These are phyloP conservation scores for Protomyces macrosporus DNA, from an alignment of 1,139 yeast genomes.

Conservation along the genomic window DNA sequence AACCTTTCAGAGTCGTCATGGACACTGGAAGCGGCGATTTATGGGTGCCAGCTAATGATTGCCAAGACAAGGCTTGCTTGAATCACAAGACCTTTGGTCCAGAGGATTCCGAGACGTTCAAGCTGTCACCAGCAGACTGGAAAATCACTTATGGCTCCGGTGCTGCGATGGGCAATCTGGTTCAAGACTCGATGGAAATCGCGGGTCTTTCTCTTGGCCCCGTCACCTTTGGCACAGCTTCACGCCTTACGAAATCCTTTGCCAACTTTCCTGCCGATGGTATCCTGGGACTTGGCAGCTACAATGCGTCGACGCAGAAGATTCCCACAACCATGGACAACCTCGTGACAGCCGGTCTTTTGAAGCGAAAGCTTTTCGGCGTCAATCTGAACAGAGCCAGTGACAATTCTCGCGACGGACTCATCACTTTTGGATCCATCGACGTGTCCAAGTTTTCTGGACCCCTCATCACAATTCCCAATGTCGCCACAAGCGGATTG, in stretches of 20 bases:
- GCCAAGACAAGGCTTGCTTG: conserved; percentile 48
- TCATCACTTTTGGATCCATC: conserved; percentile 47
- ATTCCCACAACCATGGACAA: conserved; percentile 44
- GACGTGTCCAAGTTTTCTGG: conserved; percentile 45
- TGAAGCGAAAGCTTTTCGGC: conserved; percentile 43
- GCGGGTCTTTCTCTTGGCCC: conserved; percentile 42
- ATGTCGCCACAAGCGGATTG: conserved; percentile 42
- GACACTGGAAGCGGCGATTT: conserved; percentile 64
- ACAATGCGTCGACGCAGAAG: conserved; percentile 35
- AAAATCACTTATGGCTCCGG: conserved; percentile 53
- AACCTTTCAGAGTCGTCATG: conserved; percentile 49
- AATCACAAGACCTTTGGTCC: conserved; percentile 40
- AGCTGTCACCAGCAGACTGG: conserved; percentile 41
- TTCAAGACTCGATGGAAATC: conserved; percentile 37
- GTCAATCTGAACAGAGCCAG: conserved; percentile 44
- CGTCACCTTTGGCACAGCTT: conserved; percentile 53
- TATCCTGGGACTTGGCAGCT: conserved; percentile 53
- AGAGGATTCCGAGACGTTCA: conserved; percentile 32
- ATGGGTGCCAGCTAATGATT: conserved; percentile 57
- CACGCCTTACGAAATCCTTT: conserved; percentile 51
- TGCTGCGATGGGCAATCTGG: conserved; percentile 50
- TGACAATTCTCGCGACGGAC: conserved; percentile 37
- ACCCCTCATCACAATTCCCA: conserved; percentile 44
- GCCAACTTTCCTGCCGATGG: conserved; percentile 48
- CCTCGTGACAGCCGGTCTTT: conserved; percentile 41